A percentile compares a stretch with the other conserved stretches of the same genome.
phyloP scores from a whole-genome alignment of 306 rosid species.

The Vigna nakashimae region DNA sequence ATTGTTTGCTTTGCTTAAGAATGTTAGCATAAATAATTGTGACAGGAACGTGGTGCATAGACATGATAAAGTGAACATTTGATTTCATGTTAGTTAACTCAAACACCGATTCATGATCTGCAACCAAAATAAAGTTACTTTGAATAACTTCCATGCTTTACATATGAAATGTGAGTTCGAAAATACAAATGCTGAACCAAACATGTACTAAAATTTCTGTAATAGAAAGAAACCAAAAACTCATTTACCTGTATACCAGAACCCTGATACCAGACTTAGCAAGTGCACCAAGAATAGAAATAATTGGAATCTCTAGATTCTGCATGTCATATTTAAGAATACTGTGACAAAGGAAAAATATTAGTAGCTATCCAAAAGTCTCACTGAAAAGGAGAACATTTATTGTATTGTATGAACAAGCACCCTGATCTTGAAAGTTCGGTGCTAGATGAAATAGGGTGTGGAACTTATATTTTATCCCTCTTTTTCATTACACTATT shows the following conservation, averaged over 20 bases:
- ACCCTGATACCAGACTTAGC: constrained; percentile 56
- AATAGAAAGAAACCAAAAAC: background rate
- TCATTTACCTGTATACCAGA: constrained; percentile 53
- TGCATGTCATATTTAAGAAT: constrained; percentile 45
- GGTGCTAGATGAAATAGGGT: background rate
- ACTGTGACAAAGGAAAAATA: constrained; percentile 25
- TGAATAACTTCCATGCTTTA: too few relatives aligned
- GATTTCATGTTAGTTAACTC: too few relatives aligned
- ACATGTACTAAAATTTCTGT: background rate
- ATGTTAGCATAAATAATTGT: background rate
- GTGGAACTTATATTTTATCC: background rate
- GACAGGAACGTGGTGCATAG: background rate
- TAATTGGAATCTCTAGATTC: constrained; percentile 53
- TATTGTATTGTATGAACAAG: background rate
- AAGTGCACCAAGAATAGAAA: constrained; percentile 49
- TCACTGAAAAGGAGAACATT: background rate
- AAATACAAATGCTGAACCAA: background rate
- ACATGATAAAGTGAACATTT: background rate
- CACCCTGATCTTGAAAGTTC: background rate
- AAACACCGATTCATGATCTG: too few relatives aligned
- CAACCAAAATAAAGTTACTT: too few relatives aligned
- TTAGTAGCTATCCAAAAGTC: background rate
- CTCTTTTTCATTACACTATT: background rate
- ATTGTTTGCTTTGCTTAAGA: constrained; percentile 1
- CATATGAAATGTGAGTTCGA: too few relatives aligned